These are phyloP conservation scores for Smittium culicis DNA, from an alignment of 371 early-diverging fungal genomes.

Conservation along the genomic window DNA sequence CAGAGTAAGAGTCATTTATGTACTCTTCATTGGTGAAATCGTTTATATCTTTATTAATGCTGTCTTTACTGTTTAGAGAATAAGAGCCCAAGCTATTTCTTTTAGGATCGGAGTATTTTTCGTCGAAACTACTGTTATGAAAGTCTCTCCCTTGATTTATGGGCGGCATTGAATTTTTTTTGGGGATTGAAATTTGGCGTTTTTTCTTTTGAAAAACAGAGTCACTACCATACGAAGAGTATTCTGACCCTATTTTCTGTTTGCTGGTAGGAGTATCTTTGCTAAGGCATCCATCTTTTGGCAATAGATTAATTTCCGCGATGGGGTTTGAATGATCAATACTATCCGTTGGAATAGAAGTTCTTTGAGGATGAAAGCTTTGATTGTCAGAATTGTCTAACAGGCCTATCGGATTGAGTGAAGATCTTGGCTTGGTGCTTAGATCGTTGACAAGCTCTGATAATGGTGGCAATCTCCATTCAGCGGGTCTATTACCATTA, in stretches of 20 bases:
- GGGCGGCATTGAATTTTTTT: not conserved
- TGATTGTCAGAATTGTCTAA: not conserved
- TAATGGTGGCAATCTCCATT: not conserved
- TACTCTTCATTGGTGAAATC: not conserved
- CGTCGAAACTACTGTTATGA: not conserved
- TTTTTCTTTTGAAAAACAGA: not conserved
- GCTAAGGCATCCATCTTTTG: not conserved
- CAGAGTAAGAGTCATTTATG: not conserved
- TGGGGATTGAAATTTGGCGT: not conserved
- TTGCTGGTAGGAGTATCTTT: not conserved
- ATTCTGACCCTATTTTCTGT: not conserved
- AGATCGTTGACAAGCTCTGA: not conserved
- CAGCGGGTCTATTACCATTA: too few species aligned
- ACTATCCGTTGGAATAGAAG: not conserved
- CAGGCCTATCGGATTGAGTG: not conserved
- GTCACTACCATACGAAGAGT: not conserved
- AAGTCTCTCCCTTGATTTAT: not conserved
- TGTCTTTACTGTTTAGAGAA: not conserved
- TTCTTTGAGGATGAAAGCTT: too few species aligned
- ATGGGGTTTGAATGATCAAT: not conserved
- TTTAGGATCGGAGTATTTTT: not conserved
- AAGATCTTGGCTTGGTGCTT: not conserved
- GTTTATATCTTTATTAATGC: not conserved
- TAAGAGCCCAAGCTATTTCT: not conserved
- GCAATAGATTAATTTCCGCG: not conserved